Evolutionary conservation across 441 rosid species (phyloP), one percentile per base, ranked within the genome.

Genomic region (Geranium incanum): DNA sequence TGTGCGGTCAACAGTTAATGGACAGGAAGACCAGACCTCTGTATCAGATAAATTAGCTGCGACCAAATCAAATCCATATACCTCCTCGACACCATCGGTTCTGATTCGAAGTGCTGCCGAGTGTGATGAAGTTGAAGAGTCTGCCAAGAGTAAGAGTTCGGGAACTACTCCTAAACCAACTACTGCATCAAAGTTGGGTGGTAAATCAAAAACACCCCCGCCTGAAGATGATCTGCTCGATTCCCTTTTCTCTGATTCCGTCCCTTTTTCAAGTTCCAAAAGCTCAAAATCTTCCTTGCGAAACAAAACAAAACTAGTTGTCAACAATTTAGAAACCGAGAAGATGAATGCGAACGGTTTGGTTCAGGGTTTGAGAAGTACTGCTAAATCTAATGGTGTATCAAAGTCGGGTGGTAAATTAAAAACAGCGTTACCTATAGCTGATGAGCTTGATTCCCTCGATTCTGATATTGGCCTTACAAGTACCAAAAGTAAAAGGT

Each of bases 51-150:
- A 77, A 71, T 45, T 76, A 50, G 66, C 68, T 5, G 66, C 12
- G 4, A 74, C 62, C 68, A 76, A 70, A 76, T 48, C 39, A 39
- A 67, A 74, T 18, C 73, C 80, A 57, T 74, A 78, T 59, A 48
- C 75, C 73, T 79, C 87, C 57, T 75, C 86, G 4, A 41, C 76
- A 48, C 91, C 98, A 70, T 84, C 83, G 33, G 69, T 95, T 80
- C 77, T 90, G 43, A 88, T 95, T 71, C 91, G 97, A 76, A 92
- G 93, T 81, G 88, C 86, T 77, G 92, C 77, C 12, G 99, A 92
- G 76, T 92, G 98, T 81, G 93, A 95, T 37, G 91, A 87, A 82
- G 88, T 75, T 78, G 96, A 88, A 66, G 86, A 84, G 80, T 76
- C 79, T 63, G 77, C 75, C 65, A 70, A 70, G 76, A 78, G 67